phyloP scores from a whole-genome alignment of 768 basidiomycete species.

The Trichaptum fuscoviolaceum region DNA sequence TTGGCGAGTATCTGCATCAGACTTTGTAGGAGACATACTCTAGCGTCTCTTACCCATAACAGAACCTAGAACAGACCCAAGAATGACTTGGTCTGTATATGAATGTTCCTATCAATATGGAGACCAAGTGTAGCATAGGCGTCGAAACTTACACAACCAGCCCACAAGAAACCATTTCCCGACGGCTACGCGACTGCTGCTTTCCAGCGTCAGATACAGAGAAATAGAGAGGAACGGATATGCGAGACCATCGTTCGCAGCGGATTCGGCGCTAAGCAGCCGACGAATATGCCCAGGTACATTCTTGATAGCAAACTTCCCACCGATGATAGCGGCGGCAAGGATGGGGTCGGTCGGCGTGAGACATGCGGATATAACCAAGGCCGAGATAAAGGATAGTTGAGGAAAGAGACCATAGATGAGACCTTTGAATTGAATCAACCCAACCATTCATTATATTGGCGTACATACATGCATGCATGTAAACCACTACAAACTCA shows the following conservation, averaged over 20 bases:
- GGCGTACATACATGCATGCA: not conserved
- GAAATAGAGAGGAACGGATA: conserved; percentile 89
- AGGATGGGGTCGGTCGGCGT: conserved; percentile 95
- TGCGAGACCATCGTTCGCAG: conserved; percentile 93
- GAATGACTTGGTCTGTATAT: conserved; percentile 65
- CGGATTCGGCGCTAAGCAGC: conserved; percentile 83
- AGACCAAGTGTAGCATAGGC: not conserved
- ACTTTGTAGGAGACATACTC: conserved; percentile 2
- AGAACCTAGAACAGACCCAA: conserved; percentile 69
- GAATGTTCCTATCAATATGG: not conserved
- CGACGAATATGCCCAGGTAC: conserved; percentile 81
- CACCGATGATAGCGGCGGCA: conserved; percentile 88
- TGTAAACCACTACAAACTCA: conserved; percentile 19
- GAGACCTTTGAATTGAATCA: conserved; percentile 39
- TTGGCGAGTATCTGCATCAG: not conserved
- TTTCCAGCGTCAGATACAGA: conserved; percentile 77
- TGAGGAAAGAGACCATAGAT: conserved; percentile 76
- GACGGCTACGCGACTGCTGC: conserved; percentile 55
- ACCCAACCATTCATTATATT: conserved; percentile 8
- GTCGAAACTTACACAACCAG: conserved; percentile 57
- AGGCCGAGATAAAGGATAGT: conserved; percentile 81
- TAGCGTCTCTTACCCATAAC: conserved; percentile 32
- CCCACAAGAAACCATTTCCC: conserved; percentile 84
- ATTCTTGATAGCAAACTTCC: conserved; percentile 97
- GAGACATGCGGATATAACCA: conserved; percentile 88